Evolutionary conservation across 1,284 basidiomycete genomes (phyloP).

Genomic region (Sanghuangporus weigelae): DNA sequence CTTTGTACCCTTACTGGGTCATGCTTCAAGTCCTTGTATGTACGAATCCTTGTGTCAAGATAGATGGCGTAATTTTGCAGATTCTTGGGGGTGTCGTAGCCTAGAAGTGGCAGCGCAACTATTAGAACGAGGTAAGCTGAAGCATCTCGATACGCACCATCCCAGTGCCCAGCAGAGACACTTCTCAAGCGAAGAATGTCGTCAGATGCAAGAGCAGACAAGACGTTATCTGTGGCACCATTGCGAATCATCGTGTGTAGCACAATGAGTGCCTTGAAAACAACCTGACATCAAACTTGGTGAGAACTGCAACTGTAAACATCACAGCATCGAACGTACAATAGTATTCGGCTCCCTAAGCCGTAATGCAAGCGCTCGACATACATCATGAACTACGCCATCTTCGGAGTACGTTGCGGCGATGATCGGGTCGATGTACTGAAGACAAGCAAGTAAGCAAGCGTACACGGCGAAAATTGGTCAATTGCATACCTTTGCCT

Average conservation of each 20-base stretch:
- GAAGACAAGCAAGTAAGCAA: constrained; percentile 14
- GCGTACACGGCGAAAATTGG: background rate
- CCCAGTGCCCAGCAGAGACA: constrained; percentile 74
- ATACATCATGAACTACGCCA: constrained; percentile 87
- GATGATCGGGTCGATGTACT: constrained; percentile 90
- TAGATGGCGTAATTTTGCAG: constrained; percentile 86
- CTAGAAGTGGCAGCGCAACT: constrained; percentile 33
- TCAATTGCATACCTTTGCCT: constrained; percentile 66
- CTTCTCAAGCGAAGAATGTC: constrained; percentile 79
- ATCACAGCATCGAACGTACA: constrained; percentile 43
- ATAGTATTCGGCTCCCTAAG: constrained; percentile 88
- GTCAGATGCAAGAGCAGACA: constrained; percentile 74
- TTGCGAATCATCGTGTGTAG: constrained; percentile 95
- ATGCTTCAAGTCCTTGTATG: constrained; percentile 88
- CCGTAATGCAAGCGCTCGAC: constrained; percentile 77
- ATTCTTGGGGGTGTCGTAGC: constrained; percentile 82
- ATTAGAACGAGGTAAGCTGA: background rate
- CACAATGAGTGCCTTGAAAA: constrained; percentile 95
- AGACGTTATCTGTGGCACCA: constrained; percentile 87
- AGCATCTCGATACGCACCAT: constrained; percentile 47
- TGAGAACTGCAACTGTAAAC: background rate
- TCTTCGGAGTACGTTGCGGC: constrained; percentile 93
- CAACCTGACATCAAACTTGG: constrained; percentile 52
- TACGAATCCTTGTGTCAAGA: constrained; percentile 85
- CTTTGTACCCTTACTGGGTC: constrained; percentile 90